Conservation (phyloP, 768 basidiomycete genomes). For the Rhodocollybia butyracea region DNA sequence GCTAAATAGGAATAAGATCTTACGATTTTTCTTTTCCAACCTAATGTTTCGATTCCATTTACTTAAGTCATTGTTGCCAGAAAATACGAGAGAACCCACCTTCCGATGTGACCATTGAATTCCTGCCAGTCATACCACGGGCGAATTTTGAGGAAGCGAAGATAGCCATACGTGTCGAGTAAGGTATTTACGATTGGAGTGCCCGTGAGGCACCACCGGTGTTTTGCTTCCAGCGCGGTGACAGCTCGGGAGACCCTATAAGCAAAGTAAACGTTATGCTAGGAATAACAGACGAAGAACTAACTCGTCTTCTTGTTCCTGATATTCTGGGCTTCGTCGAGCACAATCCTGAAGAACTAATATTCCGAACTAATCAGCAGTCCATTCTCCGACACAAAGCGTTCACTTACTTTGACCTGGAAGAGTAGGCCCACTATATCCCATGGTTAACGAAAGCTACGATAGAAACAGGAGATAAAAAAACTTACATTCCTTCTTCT, state of each 20-base stretch:
- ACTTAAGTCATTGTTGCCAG: no score
- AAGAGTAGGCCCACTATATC: constrained; percentile 48
- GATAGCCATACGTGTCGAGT: constrained; percentile 46
- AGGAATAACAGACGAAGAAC: constrained; percentile 12
- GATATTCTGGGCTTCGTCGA: constrained; percentile 58
- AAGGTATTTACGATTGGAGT: constrained; percentile 18
- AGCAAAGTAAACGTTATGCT: constrained; percentile 13
- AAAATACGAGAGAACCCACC: no score
- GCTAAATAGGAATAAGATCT: constrained; percentile 11
- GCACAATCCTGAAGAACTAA: constrained; percentile 49
- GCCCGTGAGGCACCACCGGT: constrained; percentile 72
- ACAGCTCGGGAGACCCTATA: constrained; percentile 47
- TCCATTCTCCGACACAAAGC: background rate
- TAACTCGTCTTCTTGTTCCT: constrained; percentile 47
- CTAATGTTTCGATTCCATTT: no score
- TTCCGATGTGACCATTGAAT: constrained; percentile 35
- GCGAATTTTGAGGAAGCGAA: constrained; percentile 40
- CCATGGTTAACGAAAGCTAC: no score
- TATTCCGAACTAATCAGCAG: constrained; percentile 1
- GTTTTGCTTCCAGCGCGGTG: constrained; percentile 44
- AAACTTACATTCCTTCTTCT: constrained; percentile 29
- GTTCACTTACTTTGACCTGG: constrained; percentile 39
- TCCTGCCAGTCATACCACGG: constrained; percentile 47
- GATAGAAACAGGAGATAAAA: background rate
- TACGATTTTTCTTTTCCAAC: constrained; percentile 51